A percentile compares a stretch with the other conserved stretches of the same genome.
phyloP scores from a whole-genome alignment of 2,329 filamentous ascomycete species.

The Aspergillus costaricaensis region DNA sequence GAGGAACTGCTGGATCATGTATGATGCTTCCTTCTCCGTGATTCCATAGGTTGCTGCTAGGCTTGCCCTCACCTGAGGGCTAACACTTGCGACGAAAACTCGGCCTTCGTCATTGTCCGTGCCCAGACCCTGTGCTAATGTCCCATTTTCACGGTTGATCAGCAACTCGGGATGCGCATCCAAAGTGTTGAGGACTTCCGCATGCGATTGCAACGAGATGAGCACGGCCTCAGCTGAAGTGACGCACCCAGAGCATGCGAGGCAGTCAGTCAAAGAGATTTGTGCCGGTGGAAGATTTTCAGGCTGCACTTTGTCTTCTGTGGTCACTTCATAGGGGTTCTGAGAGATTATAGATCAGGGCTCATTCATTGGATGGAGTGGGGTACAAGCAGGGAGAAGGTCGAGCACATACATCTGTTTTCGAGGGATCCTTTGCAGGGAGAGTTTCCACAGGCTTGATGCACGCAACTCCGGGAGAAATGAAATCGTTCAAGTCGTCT shows the following conservation, averaged over 20 bases:
- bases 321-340: slow-evolving; percentile 81
- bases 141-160: slow-evolving; percentile 25
- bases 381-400: slow-evolving; percentile 1
- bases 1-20: slow-evolving; percentile 81
- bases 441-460: slow-evolving; percentile 97
- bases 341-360: slow-evolving; percentile 34
- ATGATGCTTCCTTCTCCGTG: slow-evolving; percentile 70
- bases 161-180: slow-evolving; percentile 60
- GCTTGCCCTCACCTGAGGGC: slow-evolving; percentile 86
- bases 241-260: slow-evolving; percentile 96
- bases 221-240: slow-evolving; percentile 97
- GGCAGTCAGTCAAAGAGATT: slow-evolving; percentile 94
- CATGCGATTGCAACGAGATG: slow-evolving; percentile 89
- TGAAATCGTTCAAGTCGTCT: slow-evolving; percentile 98
- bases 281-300: slow-evolving; percentile 71
- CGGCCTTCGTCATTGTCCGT: slow-evolving; percentile 54
- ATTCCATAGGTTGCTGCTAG: slow-evolving; percentile 81
- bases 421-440: slow-evolving; percentile 60
- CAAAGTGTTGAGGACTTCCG: slow-evolving; percentile 81
- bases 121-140: slow-evolving; percentile 49
- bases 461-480: slow-evolving; percentile 93
- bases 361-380: slow-evolving; percentile 9
- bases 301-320: slow-evolving; percentile 73
- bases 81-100: slow-evolving; percentile 89
- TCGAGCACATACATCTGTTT: slow-evolving; percentile 43